Base-by-base conservation (phyloP, 192 early-diverging fungal species). In the Geosiphon pyriformis region DNA sequence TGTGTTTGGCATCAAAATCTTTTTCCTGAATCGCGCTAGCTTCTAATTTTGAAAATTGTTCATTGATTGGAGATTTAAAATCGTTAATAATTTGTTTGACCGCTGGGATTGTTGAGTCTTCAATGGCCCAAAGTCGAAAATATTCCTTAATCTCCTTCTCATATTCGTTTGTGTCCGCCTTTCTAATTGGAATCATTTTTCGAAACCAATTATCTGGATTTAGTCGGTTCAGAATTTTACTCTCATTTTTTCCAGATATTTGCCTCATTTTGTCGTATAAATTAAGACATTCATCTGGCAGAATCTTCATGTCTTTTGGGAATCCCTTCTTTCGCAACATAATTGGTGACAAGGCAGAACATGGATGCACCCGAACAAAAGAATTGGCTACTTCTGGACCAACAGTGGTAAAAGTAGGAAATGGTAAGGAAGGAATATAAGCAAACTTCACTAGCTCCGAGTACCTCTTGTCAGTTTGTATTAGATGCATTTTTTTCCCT, bases 401-500 rank as follows among this genome's bases (percentile, higher is more conserved):
- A 12, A 25, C n/a, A 23, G 23, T 52, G 2, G 29, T 22, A 3
- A 59, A 26, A 15, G n/a, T 2, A 17, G 0, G 4, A 4, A 68
- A 22, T 15, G 66, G 66, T 23, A 31, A 48, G 25, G 54, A 25
- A n/a, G 78, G 76, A 18, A 68, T 48, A 52, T 75, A 79, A 4
- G 65, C 65, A 47, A 72, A 79, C 34, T 74, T 75, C 20, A 67
- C 55, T 10, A 79, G 54, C 55, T 79, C 76, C 12, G 76, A 79
- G 47, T 72, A 79, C 7, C 78, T 63, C 37, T 78, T 70, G 4
- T 49, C 48, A 31, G 77, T 61, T 62, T 49, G 31, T 23, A 79
- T 76, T 8, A 78, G 32, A 11, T 61, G 22, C 54, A 71, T 61
- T 46, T 30, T 15, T 35, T 70, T 32, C 11, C 68, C 72, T 23